A percentile compares a stretch with the other conserved stretches of the same genome.
Evolutionary conservation across 1,139 yeast genomes (phyloP).

Genomic region (Debaryomyces coudertii): DNA sequence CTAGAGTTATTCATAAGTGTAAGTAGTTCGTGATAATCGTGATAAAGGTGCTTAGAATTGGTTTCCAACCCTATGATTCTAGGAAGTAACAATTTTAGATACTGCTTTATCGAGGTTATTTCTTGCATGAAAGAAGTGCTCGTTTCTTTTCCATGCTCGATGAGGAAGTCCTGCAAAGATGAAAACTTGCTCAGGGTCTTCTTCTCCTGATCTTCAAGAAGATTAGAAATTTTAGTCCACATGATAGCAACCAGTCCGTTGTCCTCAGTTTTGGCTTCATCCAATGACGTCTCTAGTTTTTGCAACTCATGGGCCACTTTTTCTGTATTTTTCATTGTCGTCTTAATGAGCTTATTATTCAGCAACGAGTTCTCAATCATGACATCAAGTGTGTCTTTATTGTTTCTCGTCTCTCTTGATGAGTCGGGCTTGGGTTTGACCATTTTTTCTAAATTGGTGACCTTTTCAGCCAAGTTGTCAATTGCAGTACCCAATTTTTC

Average conservation of each 20-base stretch:
- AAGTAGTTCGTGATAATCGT: not conserved
- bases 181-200: not conserved
- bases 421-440: not conserved
- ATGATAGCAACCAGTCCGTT: not conserved
- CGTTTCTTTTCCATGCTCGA: not conserved
- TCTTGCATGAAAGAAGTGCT: constrained; percentile 12
- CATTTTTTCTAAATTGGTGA: constrained; percentile 1
- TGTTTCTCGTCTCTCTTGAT: constrained; percentile 1
- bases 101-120: constrained; percentile 20
- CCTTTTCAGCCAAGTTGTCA: not conserved
- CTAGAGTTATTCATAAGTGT: not conserved
- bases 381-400: not conserved
- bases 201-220: not conserved
- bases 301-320: not conserved
- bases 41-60: not conserved
- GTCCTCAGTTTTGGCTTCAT: not conserved
- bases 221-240: not conserved
- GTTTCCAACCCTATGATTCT: constrained; percentile 23
- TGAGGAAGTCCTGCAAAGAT: not conserved
- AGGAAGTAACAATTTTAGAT: constrained; percentile 25
- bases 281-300: not conserved
- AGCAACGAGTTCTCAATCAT: not conserved
- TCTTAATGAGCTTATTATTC: not conserved
- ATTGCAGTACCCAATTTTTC: not conserved
- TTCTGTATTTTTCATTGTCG: not conserved